Evolutionary conservation across 2,329 filamentous ascomycete genomes (phyloP).

Genomic region (Teratosphaeria viscida): DNA sequence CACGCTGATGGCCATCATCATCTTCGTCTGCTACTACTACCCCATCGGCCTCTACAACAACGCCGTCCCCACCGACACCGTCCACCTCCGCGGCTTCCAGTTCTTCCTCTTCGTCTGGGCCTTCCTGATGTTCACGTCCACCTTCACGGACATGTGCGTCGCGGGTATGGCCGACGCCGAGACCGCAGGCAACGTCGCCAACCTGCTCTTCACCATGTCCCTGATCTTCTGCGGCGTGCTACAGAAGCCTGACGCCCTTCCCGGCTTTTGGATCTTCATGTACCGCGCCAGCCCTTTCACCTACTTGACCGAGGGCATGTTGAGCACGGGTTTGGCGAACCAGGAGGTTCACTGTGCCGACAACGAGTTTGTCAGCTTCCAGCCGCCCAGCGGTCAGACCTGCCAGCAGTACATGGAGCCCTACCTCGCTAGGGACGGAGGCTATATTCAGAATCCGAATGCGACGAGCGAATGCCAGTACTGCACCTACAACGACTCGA

Average conservation of each 20-base stretch:
- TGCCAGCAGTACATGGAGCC: slow-evolving; percentile 30
- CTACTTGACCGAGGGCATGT: slow-evolving; percentile 65
- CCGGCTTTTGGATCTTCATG: slow-evolving; percentile 69
- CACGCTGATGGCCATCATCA: slow-evolving; percentile 60
- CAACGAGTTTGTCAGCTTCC: slow-evolving; percentile 61
- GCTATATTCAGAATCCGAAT: slow-evolving; percentile 27
- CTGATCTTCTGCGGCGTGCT: slow-evolving; percentile 65
- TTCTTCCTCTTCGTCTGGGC: slow-evolving; percentile 67
- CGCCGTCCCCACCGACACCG: slow-evolving; percentile 49
- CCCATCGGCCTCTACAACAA: slow-evolving; percentile 68
- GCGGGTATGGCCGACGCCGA: slow-evolving; percentile 66
- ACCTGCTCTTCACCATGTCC: slow-evolving; percentile 61
- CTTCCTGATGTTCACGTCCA: slow-evolving; percentile 62
- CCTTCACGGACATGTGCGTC: slow-evolving; percentile 70
- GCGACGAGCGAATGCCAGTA: slow-evolving; percentile 28
- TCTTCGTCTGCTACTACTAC: slow-evolving; percentile 79
- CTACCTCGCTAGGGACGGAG: slow-evolving; percentile 21
- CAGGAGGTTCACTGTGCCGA: slow-evolving; percentile 53
- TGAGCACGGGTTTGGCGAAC: slow-evolving; percentile 60
- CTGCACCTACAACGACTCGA: slow-evolving; percentile 34
- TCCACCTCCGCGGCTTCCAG: slow-evolving; percentile 59
- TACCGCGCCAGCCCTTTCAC: slow-evolving; percentile 71
- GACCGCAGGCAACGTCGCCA: slow-evolving; percentile 64
- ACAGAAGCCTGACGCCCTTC: slow-evolving; percentile 50
- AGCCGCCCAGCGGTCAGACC: slow-evolving; percentile 43